Conservation (phyloP, 768 basidiomycete genomes). For the Terana coerulea region DNA sequence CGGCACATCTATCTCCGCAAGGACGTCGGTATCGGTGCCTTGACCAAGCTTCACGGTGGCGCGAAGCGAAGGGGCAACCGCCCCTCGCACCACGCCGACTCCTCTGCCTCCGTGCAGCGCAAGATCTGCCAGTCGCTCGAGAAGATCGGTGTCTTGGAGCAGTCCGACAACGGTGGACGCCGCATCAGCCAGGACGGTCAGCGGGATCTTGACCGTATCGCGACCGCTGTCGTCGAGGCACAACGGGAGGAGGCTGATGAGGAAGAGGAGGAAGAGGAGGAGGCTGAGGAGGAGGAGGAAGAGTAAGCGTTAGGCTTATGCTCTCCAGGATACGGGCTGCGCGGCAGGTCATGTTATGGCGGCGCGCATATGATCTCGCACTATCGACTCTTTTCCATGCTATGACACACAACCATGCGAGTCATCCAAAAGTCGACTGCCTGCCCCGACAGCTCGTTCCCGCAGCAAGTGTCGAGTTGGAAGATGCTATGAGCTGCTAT, state of each 20-base stretch:
- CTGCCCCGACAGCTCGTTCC: background rate
- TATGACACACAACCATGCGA: constrained; percentile 15
- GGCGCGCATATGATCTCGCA: constrained; percentile 14
- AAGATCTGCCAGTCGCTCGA: constrained; percentile 96
- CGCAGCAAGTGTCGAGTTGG: constrained; percentile 3
- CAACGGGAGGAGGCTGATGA: constrained; percentile 71
- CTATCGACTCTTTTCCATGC: constrained; percentile 11
- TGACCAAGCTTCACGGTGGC: constrained; percentile 95
- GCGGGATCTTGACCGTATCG: constrained; percentile 92
- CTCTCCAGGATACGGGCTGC: background rate
- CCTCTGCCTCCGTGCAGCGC: constrained; percentile 86
- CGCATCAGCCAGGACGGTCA: constrained; percentile 96
- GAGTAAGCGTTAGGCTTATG: constrained; percentile 10
- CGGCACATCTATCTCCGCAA: constrained; percentile 99
- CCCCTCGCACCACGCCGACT: constrained; percentile 89
- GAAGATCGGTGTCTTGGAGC: constrained; percentile 98
- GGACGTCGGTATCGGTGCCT: constrained; percentile 90
- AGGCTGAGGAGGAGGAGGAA: constrained; percentile 53
- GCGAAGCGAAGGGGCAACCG: constrained; percentile 95
- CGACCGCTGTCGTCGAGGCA: constrained; percentile 83
- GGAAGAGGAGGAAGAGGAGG: constrained; percentile 70
- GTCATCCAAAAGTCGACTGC: constrained; percentile 8
- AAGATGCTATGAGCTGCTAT: background rate
- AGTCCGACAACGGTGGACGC: constrained; percentile 89
- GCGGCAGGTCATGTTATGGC: constrained; percentile 1